Evolutionary conservation across 768 basidiomycete species (phyloP).

Genomic region (Kwoniella dendrophila): DNA sequence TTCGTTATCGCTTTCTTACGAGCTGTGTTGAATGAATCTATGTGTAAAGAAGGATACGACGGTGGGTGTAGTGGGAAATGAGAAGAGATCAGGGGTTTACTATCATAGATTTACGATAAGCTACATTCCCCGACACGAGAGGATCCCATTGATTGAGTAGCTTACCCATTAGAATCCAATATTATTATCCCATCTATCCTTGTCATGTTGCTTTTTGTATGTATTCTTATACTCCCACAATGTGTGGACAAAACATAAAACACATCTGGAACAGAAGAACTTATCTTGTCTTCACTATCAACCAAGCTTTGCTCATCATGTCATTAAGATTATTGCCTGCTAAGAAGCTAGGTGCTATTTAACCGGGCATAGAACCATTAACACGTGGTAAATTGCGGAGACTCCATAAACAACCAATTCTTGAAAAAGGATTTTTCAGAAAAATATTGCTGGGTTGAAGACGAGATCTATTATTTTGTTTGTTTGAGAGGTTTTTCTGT

Average conservation of each 20-base stretch:
- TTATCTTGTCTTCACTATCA: background rate
- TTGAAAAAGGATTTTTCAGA: background rate
- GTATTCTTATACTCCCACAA: background rate
- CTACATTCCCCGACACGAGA: background rate
- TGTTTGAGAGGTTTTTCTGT: too few species aligned
- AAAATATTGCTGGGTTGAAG: too few species aligned
- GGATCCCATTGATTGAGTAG: background rate
- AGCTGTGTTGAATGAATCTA: conserved; percentile 79
- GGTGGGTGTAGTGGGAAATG: conserved; percentile 77
- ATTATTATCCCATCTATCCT: conserved; percentile 55
- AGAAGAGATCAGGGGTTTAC: conserved; percentile 80
- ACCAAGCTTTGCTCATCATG: background rate
- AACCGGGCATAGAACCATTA: too few species aligned
- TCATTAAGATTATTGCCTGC: too few species aligned
- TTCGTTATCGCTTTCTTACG: conserved; percentile 59
- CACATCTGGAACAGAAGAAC: too few species aligned
- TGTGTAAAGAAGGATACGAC: conserved; percentile 79
- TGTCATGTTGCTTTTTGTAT: conserved; percentile 33
- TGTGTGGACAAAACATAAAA: background rate
- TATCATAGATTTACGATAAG: conserved; percentile 27
- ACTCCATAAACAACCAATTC: conserved; percentile 5
- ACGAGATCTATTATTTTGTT: too few species aligned
- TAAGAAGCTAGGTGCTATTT: too few species aligned
- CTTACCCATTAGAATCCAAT: conserved; percentile 51
- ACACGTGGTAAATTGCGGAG: conserved; percentile 2